Conservation (phyloP, 306 rosid species). For the Gynostemma pentaphyllum region DNA sequence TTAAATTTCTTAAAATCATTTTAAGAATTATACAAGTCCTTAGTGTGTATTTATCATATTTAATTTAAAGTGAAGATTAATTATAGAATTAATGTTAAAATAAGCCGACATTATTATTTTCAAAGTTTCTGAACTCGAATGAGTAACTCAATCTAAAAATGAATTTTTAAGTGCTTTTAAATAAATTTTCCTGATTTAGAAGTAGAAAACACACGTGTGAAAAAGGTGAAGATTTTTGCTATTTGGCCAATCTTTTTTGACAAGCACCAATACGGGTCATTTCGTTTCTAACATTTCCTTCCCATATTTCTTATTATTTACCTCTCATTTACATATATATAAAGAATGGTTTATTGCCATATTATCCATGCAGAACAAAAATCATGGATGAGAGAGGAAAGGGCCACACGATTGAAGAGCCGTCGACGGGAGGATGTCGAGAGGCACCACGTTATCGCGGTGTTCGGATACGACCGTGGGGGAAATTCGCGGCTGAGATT, state of each 20-base stretch:
- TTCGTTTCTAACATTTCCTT: too few relatives aligned
- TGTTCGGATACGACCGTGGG: conserved; percentile 75
- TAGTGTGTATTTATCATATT: too few relatives aligned
- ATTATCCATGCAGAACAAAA: background rate
- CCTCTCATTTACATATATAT: background rate
- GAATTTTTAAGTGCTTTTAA: too few relatives aligned
- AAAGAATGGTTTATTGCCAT: background rate
- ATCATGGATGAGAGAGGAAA: background rate
- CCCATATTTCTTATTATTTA: too few relatives aligned
- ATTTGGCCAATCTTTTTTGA: conserved; percentile 1
- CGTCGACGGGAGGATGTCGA: background rate
- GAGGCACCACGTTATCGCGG: conserved; percentile 40
- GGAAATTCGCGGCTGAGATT: conserved; percentile 90
- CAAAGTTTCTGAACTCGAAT: too few relatives aligned
- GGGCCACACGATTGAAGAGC: background rate
- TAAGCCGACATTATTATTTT: too few relatives aligned
- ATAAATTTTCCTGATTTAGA: too few relatives aligned
- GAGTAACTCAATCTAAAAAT: too few relatives aligned
- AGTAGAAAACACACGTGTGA: background rate
- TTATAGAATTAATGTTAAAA: too few relatives aligned
- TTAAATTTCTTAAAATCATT: too few relatives aligned
- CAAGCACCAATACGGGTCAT: background rate
- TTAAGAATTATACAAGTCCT: too few relatives aligned
- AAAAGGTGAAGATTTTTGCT: background rate
- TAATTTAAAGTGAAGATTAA: too few relatives aligned